These are phyloP conservation scores for Porpolomopsis calyptriformis DNA, from an alignment of 768 basidiomycete species.

Conservation along the genomic window DNA sequence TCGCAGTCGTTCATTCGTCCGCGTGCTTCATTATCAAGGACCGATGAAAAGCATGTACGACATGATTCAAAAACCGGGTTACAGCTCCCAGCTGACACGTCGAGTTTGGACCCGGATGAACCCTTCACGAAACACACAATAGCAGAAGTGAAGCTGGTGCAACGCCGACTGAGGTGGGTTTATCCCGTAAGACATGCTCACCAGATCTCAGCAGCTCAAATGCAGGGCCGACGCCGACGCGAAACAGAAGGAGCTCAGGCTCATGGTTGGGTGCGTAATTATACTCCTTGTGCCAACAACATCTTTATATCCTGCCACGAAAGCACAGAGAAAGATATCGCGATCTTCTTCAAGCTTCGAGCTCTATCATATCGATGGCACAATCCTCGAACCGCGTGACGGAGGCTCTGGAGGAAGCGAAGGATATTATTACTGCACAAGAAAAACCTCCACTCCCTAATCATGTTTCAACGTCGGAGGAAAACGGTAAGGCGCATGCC, in stretches of 20 bases:
- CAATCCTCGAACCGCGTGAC: constrained; percentile 56
- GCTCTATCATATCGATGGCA: constrained; percentile 72
- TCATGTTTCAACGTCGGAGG: constrained; percentile 26
- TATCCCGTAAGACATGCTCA: constrained; percentile 1
- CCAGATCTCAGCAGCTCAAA: constrained; percentile 6
- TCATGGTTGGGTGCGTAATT: constrained; percentile 82
- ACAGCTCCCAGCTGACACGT: constrained; percentile 16
- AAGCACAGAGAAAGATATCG: constrained; percentile 82
- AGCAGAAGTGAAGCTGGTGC: constrained; percentile 54
- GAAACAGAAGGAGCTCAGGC: constrained; percentile 77
- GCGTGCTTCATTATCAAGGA: constrained; percentile 3
- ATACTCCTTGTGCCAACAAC: constrained; percentile 4
- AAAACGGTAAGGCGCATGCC: constrained; percentile 28
- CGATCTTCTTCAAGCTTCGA: constrained; percentile 75
- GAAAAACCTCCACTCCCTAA: constrained; percentile 34
- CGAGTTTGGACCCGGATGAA: constrained; percentile 53
- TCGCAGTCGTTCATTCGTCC: background rate
- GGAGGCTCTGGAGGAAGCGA: constrained; percentile 53
- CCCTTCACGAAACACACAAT: constrained; percentile 65
- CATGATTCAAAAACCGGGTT: constrained; percentile 5
- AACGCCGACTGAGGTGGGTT: constrained; percentile 56
- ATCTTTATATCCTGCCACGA: constrained; percentile 30
- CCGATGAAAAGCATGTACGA: background rate
- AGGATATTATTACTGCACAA: constrained; percentile 39
- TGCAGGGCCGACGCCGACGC: constrained; percentile 69